Base-by-base conservation (phyloP, 306 rosid species). In the Carpinus fangiana region DNA sequence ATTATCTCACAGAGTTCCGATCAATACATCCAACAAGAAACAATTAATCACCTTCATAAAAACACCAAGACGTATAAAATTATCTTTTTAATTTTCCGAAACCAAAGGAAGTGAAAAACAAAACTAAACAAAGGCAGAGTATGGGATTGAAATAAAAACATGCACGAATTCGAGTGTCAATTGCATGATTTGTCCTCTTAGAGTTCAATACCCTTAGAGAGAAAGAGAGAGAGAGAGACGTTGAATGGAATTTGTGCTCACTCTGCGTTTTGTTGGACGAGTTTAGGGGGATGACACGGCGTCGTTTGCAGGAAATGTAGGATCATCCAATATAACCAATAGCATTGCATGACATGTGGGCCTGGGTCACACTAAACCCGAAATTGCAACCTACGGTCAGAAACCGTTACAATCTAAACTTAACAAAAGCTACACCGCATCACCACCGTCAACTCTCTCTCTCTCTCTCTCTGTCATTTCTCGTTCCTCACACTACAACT, bases 161-260 rank as follows among this genome's bases (percentile, higher is more conserved):
- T 83, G 92, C 97, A 96, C 93, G 75, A 94, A 94, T 82, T 94
- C 98, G 41, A 94, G 84, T 12, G 96, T 92, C 31, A 92, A 84
- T 70, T 87, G 96, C 98, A 92, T 94, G 6, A 78, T 65, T 52
- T 73, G 46, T 68, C 47, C 70, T 23, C 26, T 23, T 12, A 79
- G 77, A 64, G n/a, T 53, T 64, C 67, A 55, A 79, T 84, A 81
- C 83, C 85, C 80, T 74, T 73, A 53, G 8, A 16, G 13, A 26
- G 12, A 73, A 36, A 66, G 60, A 46, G 56, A 69, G 12, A 66
- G 60, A 46, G 56, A 69, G 12, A 3, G 28, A 51, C 9, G 8
- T 4, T 65, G 23, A 8, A 17, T 3, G 48, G 50, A 4, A n/a
- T 59, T 18, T 18, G 3, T 8, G 28, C 65, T 59, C 65, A 21